A percentile compares a stretch with the other conserved stretches of the same genome.
phyloP scores from a whole-genome alignment of 768 basidiomycete genomes.

The Suillus luteus region DNA sequence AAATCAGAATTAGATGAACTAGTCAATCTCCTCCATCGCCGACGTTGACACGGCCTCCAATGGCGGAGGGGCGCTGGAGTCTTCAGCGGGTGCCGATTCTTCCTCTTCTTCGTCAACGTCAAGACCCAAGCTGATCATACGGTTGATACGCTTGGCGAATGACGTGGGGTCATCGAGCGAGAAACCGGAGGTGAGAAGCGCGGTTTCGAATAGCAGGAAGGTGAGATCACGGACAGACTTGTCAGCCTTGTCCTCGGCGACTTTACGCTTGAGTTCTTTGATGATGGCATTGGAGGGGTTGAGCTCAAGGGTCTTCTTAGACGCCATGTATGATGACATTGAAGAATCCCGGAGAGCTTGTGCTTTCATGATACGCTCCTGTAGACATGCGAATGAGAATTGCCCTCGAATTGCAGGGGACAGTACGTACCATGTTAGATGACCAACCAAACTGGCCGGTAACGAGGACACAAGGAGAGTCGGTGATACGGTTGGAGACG shows the following conservation, averaged over 20 bases:
- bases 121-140: slow-evolving; percentile 92
- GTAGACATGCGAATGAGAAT: slow-evolving; percentile 15
- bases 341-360: slow-evolving; percentile 95
- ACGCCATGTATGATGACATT: slow-evolving; percentile 99
- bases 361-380: slow-evolving; percentile 99
- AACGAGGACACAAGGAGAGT: slow-evolving; percentile 95
- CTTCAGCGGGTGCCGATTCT: slow-evolving; percentile 43
- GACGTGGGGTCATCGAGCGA: slow-evolving; percentile 93
- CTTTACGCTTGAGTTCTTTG: slow-evolving; percentile 95
- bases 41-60: slow-evolving; percentile 67
- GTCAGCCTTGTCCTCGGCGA: slow-evolving; percentile 96
- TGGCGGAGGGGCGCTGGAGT: slow-evolving; percentile 51
- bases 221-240: slow-evolving; percentile 98
- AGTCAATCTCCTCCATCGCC: slow-evolving; percentile 98
- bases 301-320: slow-evolving; percentile 97
- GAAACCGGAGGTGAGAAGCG: slow-evolving; percentile 94
- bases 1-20: slow-evolving; percentile 23
- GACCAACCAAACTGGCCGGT: slow-evolving; percentile 99
- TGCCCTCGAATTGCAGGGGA: neutral
- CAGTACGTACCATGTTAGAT: slow-evolving; percentile 83
- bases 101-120: slow-evolving; percentile 83
- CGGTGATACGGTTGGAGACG: slow-evolving; percentile 95
- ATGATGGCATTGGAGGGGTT: slow-evolving; percentile 92
- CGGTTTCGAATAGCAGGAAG: slow-evolving; percentile 95
- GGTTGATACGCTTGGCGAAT: slow-evolving; percentile 94